Evolutionary conservation across 2,329 filamentous ascomycete genomes (phyloP), one percentile per base, ranked within the genome.

Genomic region (Aspergillus sp.): DNA sequence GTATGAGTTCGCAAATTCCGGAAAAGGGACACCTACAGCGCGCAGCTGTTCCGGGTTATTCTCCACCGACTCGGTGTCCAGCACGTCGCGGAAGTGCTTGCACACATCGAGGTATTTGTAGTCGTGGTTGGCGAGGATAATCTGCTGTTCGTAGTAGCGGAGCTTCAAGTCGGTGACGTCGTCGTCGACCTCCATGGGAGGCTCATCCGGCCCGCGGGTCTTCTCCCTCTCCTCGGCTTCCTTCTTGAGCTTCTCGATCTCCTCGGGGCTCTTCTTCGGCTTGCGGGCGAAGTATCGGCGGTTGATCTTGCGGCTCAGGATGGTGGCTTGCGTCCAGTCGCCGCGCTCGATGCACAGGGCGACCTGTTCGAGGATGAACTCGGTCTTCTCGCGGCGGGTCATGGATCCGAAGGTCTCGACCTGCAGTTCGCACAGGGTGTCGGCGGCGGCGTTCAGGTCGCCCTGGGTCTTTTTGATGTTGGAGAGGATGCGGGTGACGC

Each of bases 321-420:
- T 97, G 47, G 87, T 86, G 25, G 93, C 94, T 72, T 99, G 95
- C 64, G 88, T 95, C 92, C 92, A 99, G 72, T 99, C 94, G 52
- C 87, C 89, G 66, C 87, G 93, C 76, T 97, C 88, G 71, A 99
- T 97, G 78, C 94, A 99, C 48, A 99, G 83, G 31, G 86, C 83
- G 38, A 97, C 93, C 75, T 99, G 94, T 57, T 95, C 89, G 49
- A 99, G 81, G 67, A 99, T 99, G 71, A 99, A 99, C 68, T 97
- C 94, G 4, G 92, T 97, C 87, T 99, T 99, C 74, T 99, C 94
- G 64, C 94, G 85, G 64, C 94, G 84, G 58, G 91, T 88, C 94
- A 99, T 99, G 19, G 93, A 97, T 7, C 94, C 94, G 72, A 99
- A 99, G 0, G 94, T 99, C 81, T 99, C 94, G 46, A 99, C 94